phyloP scores from a whole-genome alignment of 2,329 filamentous ascomycete species.

The Xylariaceae sp. region DNA sequence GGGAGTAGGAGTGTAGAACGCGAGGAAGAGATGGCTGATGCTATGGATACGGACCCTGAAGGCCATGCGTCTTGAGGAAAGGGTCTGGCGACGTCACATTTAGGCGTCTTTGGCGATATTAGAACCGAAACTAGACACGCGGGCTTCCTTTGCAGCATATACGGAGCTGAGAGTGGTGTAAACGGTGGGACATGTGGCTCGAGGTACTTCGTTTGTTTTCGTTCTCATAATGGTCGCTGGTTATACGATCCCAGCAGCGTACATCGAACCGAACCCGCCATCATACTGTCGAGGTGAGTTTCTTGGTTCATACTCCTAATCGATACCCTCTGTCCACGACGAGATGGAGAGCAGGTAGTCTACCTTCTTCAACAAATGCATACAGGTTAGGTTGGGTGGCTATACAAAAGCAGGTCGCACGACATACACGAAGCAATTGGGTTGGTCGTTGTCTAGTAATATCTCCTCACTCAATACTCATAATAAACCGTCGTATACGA shows the following conservation, averaged over 20 bases:
- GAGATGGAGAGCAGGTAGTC: background rate
- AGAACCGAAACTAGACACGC: background rate
- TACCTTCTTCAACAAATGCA: background rate
- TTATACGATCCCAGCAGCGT: background rate
- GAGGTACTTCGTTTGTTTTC: background rate
- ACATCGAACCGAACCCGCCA: background rate
- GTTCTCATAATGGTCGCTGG: background rate
- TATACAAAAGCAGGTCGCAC: too few relatives aligned
- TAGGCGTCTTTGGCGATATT: background rate
- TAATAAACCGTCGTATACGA: too few relatives aligned
- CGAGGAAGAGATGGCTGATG: constrained; percentile 27
- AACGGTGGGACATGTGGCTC: background rate
- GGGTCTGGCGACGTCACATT: background rate
- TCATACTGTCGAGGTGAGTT: background rate
- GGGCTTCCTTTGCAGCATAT: background rate
- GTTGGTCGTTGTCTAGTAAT: too few relatives aligned
- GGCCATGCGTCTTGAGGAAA: constrained; percentile 11
- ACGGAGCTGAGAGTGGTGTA: background rate
- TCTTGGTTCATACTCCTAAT: background rate
- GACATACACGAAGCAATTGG: too few relatives aligned
- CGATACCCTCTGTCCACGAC: background rate
- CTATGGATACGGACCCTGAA: constrained; percentile 14
- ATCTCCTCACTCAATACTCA: too few relatives aligned
- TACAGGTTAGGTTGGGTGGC: too few relatives aligned
- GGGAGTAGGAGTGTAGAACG: constrained; percentile 30